Evolutionary conservation across 495 filamentous ascomycete species (phyloP).

Genomic region (Immersiella caudata): DNA sequence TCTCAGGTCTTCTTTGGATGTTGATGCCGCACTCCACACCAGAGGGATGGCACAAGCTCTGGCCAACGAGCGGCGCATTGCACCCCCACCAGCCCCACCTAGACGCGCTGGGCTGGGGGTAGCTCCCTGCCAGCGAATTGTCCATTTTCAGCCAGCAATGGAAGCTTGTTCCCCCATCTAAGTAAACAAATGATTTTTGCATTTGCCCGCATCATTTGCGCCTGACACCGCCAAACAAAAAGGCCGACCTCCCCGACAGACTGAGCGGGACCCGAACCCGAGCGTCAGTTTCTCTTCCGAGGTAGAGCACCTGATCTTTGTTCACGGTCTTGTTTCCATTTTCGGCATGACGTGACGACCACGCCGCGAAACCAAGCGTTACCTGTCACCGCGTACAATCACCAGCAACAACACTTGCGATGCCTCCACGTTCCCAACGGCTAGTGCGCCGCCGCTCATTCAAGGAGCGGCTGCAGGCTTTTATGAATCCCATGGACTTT

Average conservation of each 20-base stretch:
- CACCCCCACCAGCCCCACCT: background rate
- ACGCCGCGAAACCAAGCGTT: background rate
- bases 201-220: background rate
- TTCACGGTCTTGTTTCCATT: conserved; percentile 1
- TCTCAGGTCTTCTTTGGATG: background rate
- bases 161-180: too few species aligned
- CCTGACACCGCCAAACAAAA: background rate
- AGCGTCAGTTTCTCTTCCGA: background rate
- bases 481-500: conserved; percentile 86
- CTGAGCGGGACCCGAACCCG: background rate
- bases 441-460: conserved; percentile 80
- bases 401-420: conserved; percentile 20
- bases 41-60: background rate
- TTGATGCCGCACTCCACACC: background rate
- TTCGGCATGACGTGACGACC: conserved; percentile 7
- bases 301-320: background rate
- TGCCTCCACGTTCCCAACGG: conserved; percentile 48
- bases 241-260: background rate
- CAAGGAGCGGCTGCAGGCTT: conserved; percentile 70
- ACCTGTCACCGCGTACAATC: background rate
- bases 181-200: background rate
- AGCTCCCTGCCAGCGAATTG: background rate
- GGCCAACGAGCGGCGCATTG: background rate
- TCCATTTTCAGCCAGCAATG: background rate
- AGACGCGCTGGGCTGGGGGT: background rate